A percentile compares a stretch with the other conserved stretches of the same genome.
Conservation (phyloP, 2,329 filamentous ascomycete species). For the Alternaria angustiovoidea region DNA sequence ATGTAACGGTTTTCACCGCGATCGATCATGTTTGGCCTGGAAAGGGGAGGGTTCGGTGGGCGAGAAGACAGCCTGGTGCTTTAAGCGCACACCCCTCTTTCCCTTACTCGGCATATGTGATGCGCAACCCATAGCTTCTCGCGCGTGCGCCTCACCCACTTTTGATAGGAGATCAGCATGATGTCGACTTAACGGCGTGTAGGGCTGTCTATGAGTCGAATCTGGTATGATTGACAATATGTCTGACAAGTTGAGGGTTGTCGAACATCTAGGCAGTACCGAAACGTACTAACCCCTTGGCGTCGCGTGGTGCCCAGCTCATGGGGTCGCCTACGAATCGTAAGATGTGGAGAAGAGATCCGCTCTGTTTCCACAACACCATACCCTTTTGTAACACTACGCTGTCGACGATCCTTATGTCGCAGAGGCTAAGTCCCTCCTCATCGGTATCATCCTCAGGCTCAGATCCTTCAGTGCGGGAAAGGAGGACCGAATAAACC, state of each 20-base stretch:
- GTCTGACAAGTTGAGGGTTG: background rate
- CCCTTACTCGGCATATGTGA: background rate
- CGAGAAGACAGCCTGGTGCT: conserved; percentile 1
- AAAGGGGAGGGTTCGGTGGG: background rate
- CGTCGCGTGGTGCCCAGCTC: background rate
- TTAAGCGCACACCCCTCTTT: background rate
- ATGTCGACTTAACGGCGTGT: background rate
- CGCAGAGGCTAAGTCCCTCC: background rate
- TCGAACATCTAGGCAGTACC: background rate
- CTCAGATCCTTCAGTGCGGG: background rate
- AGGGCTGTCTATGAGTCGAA: background rate
- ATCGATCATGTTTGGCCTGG: background rate
- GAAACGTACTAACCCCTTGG: background rate
- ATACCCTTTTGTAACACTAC: background rate
- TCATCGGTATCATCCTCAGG: background rate
- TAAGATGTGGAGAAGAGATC: background rate
- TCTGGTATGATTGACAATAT: background rate
- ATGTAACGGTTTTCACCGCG: background rate
- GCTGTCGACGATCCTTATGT: conserved; percentile 1
- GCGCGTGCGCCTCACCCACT: background rate
- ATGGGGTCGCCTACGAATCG: background rate
- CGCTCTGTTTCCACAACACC: conserved; percentile 1
- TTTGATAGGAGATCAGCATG: background rate
- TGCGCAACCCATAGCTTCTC: background rate
- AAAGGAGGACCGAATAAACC: background rate